Conservation (phyloP, 352 stramenopile genomes). For the Phytophthora megakarya region DNA sequence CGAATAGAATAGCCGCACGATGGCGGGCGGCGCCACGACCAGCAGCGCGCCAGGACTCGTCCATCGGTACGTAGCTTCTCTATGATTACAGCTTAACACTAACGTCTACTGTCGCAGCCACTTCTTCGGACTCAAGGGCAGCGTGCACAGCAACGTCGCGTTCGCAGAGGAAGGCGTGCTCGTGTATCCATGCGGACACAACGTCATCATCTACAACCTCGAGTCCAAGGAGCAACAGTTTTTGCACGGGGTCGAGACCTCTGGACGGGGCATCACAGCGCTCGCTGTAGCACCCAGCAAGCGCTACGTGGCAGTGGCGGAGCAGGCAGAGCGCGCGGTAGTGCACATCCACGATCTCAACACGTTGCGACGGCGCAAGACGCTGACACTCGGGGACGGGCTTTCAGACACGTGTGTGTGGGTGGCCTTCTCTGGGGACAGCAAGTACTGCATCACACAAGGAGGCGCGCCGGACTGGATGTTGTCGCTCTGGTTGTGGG, state of each 20-base stretch:
- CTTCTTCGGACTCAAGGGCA: constrained; percentile 86
- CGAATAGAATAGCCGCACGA: not conserved
- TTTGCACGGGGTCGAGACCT: constrained; percentile 83
- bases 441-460: constrained; percentile 91
- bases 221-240: constrained; percentile 92
- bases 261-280: constrained; percentile 84
- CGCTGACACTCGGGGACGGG: constrained; percentile 79
- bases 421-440: constrained; percentile 90
- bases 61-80: constrained; percentile 29
- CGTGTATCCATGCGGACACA: constrained; percentile 89
- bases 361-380: constrained; percentile 86
- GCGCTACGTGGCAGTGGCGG: constrained; percentile 89
- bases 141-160: constrained; percentile 81
- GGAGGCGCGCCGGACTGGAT: constrained; percentile 90
- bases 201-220: constrained; percentile 89
- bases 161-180: constrained; percentile 88
- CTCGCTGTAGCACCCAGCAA: constrained; percentile 83
- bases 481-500: constrained; percentile 91
- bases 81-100: constrained; percentile 10
- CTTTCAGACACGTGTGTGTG: constrained; percentile 77
- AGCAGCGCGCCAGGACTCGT: constrained; percentile 51
- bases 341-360: constrained; percentile 92
- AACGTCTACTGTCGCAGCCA: constrained; percentile 39
- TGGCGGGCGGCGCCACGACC: constrained; percentile 20
- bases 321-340: constrained; percentile 78